A percentile compares a stretch with the other conserved stretches of the same genome.
Evolutionary conservation across 139 green algal genomes (phyloP).

Genomic region (Picochlorum sp.): DNA sequence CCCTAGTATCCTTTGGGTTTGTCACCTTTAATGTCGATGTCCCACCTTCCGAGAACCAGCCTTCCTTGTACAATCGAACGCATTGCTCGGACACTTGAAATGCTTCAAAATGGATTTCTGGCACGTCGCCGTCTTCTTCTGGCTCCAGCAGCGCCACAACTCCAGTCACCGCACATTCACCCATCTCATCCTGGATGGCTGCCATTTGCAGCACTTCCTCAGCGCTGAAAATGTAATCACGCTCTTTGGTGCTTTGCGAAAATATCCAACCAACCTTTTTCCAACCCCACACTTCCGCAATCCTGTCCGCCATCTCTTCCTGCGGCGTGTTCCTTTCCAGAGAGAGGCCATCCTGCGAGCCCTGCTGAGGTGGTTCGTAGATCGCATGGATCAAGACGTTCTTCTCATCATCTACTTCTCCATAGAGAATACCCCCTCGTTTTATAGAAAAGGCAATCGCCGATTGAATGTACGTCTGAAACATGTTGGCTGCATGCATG

Average conservation of each 20-base stretch:
- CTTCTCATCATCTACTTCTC: constrained; percentile 63
- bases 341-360: constrained; percentile 38
- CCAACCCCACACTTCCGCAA: constrained; percentile 57
- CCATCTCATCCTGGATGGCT: constrained; percentile 60
- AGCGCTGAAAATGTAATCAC: constrained; percentile 78
- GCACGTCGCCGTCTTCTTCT: constrained; percentile 12
- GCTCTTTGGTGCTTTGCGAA: constrained; percentile 60
- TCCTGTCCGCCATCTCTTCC: constrained; percentile 49
- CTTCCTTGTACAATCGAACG: constrained; percentile 66
- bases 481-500: constrained; percentile 77
- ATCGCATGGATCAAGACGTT: constrained; percentile 68
- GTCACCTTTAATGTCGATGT: constrained; percentile 24
- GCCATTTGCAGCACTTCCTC: constrained; percentile 75
- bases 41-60: constrained; percentile 55
- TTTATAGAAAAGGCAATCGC: constrained; percentile 90
- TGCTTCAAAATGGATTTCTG: constrained; percentile 77
- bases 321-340: constrained; percentile 49
- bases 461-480: constrained; percentile 75
- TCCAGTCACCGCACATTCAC: constrained; percentile 68
- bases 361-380: constrained; percentile 89
- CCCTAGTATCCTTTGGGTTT: constrained; percentile 52
- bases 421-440: constrained; percentile 86
- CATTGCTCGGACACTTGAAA: constrained; percentile 82
- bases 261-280: constrained; percentile 87
- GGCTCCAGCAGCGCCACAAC: constrained; percentile 65